Evolutionary conservation across 805 yeast species (phyloP).

Genomic region (Scheffersomyces amazonensis): DNA sequence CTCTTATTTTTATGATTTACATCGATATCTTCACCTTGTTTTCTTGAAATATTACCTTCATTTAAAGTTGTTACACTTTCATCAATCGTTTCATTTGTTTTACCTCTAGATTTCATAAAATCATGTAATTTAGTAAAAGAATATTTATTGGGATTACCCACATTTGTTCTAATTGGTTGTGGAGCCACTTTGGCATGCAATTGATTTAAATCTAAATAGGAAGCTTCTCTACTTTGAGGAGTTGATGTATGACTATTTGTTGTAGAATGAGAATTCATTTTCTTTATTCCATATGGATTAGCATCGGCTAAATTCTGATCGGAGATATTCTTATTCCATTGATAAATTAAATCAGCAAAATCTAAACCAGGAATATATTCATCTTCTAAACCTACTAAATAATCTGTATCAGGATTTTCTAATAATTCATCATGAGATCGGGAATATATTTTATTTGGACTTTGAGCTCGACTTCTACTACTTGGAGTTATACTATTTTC

Average conservation of each 20-base stretch:
- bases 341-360: constrained; percentile 44
- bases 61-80: not conserved
- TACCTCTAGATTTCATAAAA: constrained; percentile 16
- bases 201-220: constrained; percentile 38
- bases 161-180: constrained; percentile 28
- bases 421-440: constrained; percentile 24
- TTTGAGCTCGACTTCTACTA: not conserved
- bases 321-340: constrained; percentile 40
- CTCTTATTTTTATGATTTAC: constrained; percentile 17
- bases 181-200: constrained; percentile 45
- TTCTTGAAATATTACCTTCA: not conserved
- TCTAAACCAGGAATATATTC: constrained; percentile 76
- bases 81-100: not conserved
- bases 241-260: constrained; percentile 19
- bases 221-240: constrained; percentile 30
- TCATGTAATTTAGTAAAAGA: constrained; percentile 21
- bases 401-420: constrained; percentile 2
- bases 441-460: constrained; percentile 23
- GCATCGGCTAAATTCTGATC: constrained; percentile 10
- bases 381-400: constrained; percentile 56
- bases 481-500: not conserved
- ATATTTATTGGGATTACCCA: constrained; percentile 6
- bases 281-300: not conserved
- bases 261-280: constrained; percentile 4
- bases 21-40: not conserved